phyloP scores from a whole-genome alignment of 2,329 filamentous ascomycete genomes.

The Septoria petroselini region DNA sequence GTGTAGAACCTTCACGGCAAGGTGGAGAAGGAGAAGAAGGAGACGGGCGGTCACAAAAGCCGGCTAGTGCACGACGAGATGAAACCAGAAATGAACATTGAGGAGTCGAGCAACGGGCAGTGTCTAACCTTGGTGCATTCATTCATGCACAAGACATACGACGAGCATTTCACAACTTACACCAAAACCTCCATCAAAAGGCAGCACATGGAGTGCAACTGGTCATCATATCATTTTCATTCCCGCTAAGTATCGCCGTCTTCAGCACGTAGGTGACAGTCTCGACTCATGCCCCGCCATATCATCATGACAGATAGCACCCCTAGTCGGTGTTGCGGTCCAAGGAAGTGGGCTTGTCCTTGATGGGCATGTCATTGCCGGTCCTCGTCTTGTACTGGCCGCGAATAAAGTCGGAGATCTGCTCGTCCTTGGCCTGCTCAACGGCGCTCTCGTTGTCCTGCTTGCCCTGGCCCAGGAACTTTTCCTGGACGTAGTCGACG shows the following conservation, averaged over 20 bases:
- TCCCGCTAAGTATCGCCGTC: slow-evolving; percentile 1
- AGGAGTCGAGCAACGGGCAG: too few relatives aligned
- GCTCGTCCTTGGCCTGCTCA: slow-evolving; percentile 81
- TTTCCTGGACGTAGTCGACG: slow-evolving; percentile 74
- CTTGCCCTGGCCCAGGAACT: slow-evolving; percentile 64
- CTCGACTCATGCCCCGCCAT: not conserved
- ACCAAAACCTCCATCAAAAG: not conserved
- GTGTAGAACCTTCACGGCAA: too few relatives aligned
- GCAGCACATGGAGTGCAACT: not conserved
- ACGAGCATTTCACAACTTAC: not conserved
- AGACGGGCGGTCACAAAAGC: too few relatives aligned
- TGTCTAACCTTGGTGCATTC: too few relatives aligned
- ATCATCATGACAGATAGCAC: not conserved
- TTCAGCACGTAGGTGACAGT: slow-evolving; percentile 1
- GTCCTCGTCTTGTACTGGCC: slow-evolving; percentile 65
- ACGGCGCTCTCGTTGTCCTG: slow-evolving; percentile 68
- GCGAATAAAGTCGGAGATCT: slow-evolving; percentile 71
- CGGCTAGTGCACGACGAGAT: too few relatives aligned
- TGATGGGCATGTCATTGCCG: slow-evolving; percentile 66
- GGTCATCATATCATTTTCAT: slow-evolving; percentile 1
- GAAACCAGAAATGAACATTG: too few relatives aligned
- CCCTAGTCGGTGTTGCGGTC: slow-evolving; percentile 15
- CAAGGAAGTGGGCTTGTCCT: slow-evolving; percentile 55
- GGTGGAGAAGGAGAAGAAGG: too few relatives aligned
- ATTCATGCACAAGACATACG: too few relatives aligned